phyloP scores from a whole-genome alignment of 257 asterid species.

The Echium plantagineum region DNA sequence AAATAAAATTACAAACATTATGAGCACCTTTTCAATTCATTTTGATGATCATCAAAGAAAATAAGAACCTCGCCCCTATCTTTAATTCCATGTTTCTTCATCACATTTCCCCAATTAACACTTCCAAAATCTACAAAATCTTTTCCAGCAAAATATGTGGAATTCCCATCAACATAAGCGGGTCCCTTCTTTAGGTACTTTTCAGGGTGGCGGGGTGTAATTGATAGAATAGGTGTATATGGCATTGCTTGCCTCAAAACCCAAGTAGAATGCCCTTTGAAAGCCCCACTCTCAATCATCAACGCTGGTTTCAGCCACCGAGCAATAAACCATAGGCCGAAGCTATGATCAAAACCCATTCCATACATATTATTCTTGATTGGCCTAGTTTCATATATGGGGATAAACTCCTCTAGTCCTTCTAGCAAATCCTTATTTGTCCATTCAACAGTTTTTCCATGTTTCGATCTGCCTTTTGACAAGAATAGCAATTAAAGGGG shows the following conservation, averaged over 20 bases:
- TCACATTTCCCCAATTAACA: conserved; percentile 74
- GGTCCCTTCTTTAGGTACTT: conserved; percentile 96
- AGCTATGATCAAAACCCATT: conserved; percentile 98
- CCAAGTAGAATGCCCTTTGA: conserved; percentile 99
- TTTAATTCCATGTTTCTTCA: conserved; percentile 60
- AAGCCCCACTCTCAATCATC: conserved; percentile 98
- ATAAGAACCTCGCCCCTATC: conserved; percentile 64
- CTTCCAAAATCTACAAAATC: conserved; percentile 96
- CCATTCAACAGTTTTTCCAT: conserved; percentile 87
- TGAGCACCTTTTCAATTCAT: conserved; percentile 78
- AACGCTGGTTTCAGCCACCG: conserved; percentile 77
- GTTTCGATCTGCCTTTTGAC: conserved; percentile 99
- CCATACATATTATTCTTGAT: conserved; percentile 88
- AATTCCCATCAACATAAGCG: conserved; percentile 92
- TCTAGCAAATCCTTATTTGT: conserved; percentile 70
- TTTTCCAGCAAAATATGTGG: conserved; percentile 90
- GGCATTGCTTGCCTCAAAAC: conserved; percentile 96
- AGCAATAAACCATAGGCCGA: conserved; percentile 93
- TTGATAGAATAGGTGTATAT: conserved; percentile 58
- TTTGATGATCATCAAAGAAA: conserved; percentile 98
- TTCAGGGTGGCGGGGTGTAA: conserved; percentile 96
- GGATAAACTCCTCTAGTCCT: conserved; percentile 86
- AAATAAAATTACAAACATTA: not conserved
- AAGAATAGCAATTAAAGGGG: conserved; percentile 55
- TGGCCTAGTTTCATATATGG: conserved; percentile 81